Conservation (phyloP, 805 yeast species). For the Saccharomycopsis guyanensis region DNA sequence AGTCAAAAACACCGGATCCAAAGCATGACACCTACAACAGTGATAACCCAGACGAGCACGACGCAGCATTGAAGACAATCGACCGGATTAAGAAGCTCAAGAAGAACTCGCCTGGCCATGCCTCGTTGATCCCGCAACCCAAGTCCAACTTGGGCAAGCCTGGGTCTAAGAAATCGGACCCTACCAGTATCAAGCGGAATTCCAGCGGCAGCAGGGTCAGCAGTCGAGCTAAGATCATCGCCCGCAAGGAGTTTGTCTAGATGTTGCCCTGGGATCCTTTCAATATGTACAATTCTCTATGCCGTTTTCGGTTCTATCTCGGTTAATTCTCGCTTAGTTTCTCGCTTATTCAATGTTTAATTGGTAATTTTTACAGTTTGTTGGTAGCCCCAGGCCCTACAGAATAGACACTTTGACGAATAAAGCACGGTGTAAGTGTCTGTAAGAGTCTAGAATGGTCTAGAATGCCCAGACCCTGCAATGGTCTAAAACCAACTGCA, state of each 20-base stretch:
- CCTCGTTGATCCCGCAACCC: constrained; percentile 17
- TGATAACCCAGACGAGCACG: background rate
- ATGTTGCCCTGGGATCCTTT: no score
- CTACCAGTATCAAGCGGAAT: background rate
- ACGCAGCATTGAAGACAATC: background rate
- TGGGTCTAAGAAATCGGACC: background rate
- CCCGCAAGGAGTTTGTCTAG: constrained; percentile 10
- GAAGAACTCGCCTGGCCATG: constrained; percentile 2
- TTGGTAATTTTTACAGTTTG: no score
- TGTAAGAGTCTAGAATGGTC: no score
- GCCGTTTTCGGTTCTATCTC: no score
- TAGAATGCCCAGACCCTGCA: no score
- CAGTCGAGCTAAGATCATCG: constrained; percentile 15
- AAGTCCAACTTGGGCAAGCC: background rate
- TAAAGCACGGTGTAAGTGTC: no score
- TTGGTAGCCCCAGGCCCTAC: no score
- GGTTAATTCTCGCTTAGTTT: no score
- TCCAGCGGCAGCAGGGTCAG: background rate
- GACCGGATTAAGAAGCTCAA: constrained; percentile 15
- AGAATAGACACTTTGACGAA: no score
- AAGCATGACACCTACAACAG: background rate
- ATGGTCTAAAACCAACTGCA: no score
- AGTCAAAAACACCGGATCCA: background rate
- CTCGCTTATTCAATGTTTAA: no score
- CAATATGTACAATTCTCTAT: no score